Conservation (phyloP, 805 yeast genomes). For the Candida coquimbonensis region DNA sequence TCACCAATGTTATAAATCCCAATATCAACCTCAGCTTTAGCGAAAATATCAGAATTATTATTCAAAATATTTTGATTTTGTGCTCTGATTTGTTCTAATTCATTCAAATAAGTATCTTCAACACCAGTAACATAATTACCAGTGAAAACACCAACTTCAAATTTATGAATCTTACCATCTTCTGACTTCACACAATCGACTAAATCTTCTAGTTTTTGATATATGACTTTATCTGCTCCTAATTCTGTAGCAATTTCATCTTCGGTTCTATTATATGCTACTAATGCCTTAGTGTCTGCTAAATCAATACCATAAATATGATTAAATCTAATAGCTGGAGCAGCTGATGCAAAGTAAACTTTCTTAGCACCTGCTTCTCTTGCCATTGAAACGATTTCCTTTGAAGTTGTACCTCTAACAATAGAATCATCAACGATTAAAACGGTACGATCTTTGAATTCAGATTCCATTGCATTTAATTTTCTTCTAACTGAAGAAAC, state of each 20-base stretch:
- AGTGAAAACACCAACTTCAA: conserved; percentile 95
- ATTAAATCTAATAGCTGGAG: conserved; percentile 95
- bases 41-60: conserved; percentile 46
- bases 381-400: conserved; percentile 97
- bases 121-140: conserved; percentile 94
- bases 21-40: conserved; percentile 73
- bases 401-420: conserved; percentile 96
- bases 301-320: conserved; percentile 97
- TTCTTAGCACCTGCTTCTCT: conserved; percentile 93
- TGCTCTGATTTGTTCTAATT: conserved; percentile 78
- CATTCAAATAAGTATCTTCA: conserved; percentile 73
- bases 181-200: conserved; percentile 64
- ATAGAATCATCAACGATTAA: conserved; percentile 93
- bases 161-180: conserved; percentile 41
- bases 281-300: conserved; percentile 90
- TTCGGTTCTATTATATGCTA: conserved; percentile 74
- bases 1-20: conserved; percentile 57
- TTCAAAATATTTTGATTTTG: conserved; percentile 53
- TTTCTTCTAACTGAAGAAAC: conserved; percentile 90
- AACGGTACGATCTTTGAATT: conserved; percentile 79
- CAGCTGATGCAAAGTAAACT: conserved; percentile 95
- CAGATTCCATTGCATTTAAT: conserved; percentile 92
- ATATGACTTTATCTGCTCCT: conserved; percentile 88
- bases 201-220: conserved; percentile 79
- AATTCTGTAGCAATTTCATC: conserved; percentile 68